phyloP scores from a whole-genome alignment of 2,329 filamentous ascomycete species.

The Fusarium sp. region DNA sequence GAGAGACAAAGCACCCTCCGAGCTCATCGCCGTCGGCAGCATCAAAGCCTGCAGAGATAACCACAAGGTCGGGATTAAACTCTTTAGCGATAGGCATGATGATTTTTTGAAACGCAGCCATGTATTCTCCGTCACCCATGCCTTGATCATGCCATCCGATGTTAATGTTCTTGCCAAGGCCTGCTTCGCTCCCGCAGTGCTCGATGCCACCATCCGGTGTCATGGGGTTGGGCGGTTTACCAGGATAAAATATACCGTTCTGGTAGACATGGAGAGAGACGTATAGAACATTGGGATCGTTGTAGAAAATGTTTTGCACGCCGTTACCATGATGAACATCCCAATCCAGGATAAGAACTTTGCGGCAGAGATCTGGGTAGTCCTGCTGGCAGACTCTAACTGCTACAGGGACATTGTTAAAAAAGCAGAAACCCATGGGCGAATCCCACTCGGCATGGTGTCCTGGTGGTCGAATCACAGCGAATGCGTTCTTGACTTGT shows the following conservation, averaged over 20 bases:
- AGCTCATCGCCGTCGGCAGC: constrained; percentile 93
- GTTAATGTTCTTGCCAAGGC: constrained; percentile 72
- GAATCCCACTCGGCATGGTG: constrained; percentile 91
- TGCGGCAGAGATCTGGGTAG: constrained; percentile 83
- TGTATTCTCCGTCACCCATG: constrained; percentile 97
- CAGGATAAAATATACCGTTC: constrained; percentile 87
- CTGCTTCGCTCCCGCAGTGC: constrained; percentile 66
- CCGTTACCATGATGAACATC: constrained; percentile 87
- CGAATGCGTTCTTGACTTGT: constrained; percentile 92
- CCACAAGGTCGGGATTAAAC: constrained; percentile 93
- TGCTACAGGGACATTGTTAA: constrained; percentile 96
- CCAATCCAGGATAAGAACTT: constrained; percentile 95
- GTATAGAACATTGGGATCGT: constrained; percentile 94
- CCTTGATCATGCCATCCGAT: constrained; percentile 75
- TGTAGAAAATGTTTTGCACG: constrained; percentile 94
- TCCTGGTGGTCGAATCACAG: constrained; percentile 92
- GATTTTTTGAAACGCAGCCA: constrained; percentile 94
- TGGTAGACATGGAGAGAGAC: constrained; percentile 93
- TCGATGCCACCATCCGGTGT: constrained; percentile 71
- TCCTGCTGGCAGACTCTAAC: constrained; percentile 87
- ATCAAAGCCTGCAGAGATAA: constrained; percentile 96
- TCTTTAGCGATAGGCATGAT: constrained; percentile 96
- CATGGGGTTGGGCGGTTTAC: constrained; percentile 66
- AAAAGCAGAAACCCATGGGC: constrained; percentile 95
- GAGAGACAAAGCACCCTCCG: constrained; percentile 91